These are phyloP conservation scores for Phytopythium cucurbitacearum DNA, from an alignment of 352 stramenopile species.

Conservation along the genomic window DNA sequence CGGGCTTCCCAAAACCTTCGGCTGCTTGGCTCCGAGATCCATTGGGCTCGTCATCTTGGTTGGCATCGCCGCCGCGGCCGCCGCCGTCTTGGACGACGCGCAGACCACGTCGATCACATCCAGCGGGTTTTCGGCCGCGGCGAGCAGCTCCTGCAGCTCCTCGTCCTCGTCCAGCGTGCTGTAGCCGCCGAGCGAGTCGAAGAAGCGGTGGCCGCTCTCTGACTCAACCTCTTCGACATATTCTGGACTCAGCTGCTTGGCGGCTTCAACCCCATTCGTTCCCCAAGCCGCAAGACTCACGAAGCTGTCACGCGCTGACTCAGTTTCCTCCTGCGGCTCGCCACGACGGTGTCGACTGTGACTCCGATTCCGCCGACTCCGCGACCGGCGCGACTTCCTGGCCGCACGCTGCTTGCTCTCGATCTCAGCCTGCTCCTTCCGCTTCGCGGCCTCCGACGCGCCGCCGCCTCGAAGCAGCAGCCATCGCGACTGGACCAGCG, in stretches of 20 bases:
- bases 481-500: slow-evolving; percentile 28
- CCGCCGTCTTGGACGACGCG: slow-evolving; percentile 3
- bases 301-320: too few relatives aligned
- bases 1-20: slow-evolving; percentile 18
- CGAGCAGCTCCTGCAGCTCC: slow-evolving; percentile 22
- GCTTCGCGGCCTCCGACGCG: slow-evolving; percentile 14
- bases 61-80: background rate
- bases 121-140: slow-evolving; percentile 3
- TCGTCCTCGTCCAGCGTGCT: slow-evolving; percentile 40
- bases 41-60: background rate
- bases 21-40: background rate
- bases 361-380: slow-evolving; percentile 15
- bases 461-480: slow-evolving; percentile 19
- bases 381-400: slow-evolving; percentile 16
- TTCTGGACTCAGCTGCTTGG: slow-evolving; percentile 16
- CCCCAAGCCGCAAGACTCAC: too few relatives aligned
- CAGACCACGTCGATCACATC: slow-evolving; percentile 15
- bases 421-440: slow-evolving; percentile 24
- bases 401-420: slow-evolving; percentile 28
- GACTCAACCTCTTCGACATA: slow-evolving; percentile 4
- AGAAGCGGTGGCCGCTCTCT: slow-evolving; percentile 9
- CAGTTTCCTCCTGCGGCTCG: background rate
- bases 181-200: slow-evolving; percentile 34
- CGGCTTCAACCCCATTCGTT: too few relatives aligned
- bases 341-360: slow-evolving; percentile 14